phyloP scores from a whole-genome alignment of 2,329 filamentous ascomycete species.

The Hypoxylon sp. region DNA sequence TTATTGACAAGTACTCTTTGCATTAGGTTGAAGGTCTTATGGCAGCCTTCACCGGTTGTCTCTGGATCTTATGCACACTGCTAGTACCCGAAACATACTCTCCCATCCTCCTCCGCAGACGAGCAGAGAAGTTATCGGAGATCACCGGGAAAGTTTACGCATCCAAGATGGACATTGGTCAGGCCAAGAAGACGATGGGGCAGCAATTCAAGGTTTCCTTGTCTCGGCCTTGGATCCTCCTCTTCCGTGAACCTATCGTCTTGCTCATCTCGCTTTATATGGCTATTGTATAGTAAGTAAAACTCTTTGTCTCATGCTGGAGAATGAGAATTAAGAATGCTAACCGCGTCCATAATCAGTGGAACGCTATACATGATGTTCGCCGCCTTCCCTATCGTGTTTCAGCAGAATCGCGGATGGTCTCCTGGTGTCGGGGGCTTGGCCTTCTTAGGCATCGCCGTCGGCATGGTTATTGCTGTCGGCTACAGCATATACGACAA shows the following conservation, averaged over 20 bases:
- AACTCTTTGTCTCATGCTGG: not conserved
- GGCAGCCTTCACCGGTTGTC: slow-evolving; percentile 67
- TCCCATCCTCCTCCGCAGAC: slow-evolving; percentile 63
- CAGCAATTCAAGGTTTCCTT: slow-evolving; percentile 66
- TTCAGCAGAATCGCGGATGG: slow-evolving; percentile 67
- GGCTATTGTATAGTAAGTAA: slow-evolving; percentile 61
- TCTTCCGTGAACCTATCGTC: slow-evolving; percentile 77
- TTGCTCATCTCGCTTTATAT: slow-evolving; percentile 71
- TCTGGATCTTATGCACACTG: slow-evolving; percentile 63
- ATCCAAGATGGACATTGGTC: slow-evolving; percentile 58
- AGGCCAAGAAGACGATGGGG: slow-evolving; percentile 54
- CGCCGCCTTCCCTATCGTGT: slow-evolving; percentile 72
- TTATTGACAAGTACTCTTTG: not conserved
- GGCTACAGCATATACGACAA: slow-evolving; percentile 64
- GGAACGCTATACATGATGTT: slow-evolving; percentile 68
- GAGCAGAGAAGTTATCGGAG: slow-evolving; percentile 60
- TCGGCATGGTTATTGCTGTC: slow-evolving; percentile 70
- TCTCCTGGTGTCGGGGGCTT: slow-evolving; percentile 66
- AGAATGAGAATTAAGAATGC: not conserved
- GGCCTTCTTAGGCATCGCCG: slow-evolving; percentile 72
- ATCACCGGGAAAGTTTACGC: slow-evolving; percentile 65
- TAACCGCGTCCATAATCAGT: slow-evolving; percentile 33
- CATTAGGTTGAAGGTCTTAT: slow-evolving; percentile 65
- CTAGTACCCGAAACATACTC: slow-evolving; percentile 69
- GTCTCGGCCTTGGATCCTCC: slow-evolving; percentile 71